Conservation (phyloP, 2,329 filamentous ascomycete genomes). For the Diaporthe vaccinii region DNA sequence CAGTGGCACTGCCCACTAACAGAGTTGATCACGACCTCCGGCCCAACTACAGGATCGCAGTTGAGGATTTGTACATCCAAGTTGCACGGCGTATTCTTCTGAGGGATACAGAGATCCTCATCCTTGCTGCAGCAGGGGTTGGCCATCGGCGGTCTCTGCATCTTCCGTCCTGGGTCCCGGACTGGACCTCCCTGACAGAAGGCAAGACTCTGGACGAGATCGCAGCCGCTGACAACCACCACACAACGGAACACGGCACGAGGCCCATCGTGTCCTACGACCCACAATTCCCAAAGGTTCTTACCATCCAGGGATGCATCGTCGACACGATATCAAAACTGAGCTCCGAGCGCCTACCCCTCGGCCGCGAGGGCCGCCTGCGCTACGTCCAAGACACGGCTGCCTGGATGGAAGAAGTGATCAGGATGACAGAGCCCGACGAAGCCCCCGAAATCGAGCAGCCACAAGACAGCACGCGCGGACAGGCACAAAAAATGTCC, state of each 20-base stretch:
- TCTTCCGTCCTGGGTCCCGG: background rate
- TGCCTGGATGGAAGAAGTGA: background rate
- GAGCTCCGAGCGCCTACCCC: slow-evolving; percentile 1
- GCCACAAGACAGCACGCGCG: background rate
- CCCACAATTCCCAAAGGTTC: background rate
- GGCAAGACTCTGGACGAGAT: slow-evolving; percentile 1
- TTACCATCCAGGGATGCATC: background rate
- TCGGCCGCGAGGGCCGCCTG: background rate
- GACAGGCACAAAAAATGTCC: background rate
- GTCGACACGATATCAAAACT: background rate
- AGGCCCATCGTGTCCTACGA: background rate
- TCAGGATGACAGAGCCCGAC: background rate
- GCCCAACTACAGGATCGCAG: background rate
- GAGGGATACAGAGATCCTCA: background rate
- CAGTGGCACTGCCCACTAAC: background rate
- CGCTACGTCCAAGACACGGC: background rate
- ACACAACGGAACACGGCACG: background rate
- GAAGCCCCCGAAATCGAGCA: background rate
- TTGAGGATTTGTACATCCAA: background rate
- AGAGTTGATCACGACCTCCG: background rate
- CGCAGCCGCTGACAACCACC: background rate
- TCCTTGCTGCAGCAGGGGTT: background rate
- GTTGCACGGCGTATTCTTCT: background rate
- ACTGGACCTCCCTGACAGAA: background rate
- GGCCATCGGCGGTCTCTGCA: background rate